Evolutionary conservation across 257 asterid species (phyloP).

Genomic region (Petunia secreta): DNA sequence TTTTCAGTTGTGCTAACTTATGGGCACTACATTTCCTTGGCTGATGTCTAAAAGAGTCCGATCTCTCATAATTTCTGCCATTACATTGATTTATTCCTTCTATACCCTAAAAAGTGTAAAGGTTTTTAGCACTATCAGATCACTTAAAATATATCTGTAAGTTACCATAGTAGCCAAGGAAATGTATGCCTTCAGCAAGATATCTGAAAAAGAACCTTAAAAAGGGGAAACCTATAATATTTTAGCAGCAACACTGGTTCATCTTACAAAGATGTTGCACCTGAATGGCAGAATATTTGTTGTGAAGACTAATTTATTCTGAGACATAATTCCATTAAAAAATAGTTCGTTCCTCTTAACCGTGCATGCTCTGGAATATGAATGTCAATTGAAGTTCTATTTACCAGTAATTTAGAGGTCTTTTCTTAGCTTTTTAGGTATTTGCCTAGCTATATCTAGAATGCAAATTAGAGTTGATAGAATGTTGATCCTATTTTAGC

Average conservation of each 20-base stretch:
- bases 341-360: constrained; percentile 45
- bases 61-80: background rate
- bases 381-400: background rate
- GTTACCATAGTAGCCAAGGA: background rate
- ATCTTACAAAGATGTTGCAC: background rate
- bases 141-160: too few species aligned
- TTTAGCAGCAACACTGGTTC: background rate
- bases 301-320: background rate
- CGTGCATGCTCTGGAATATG: background rate
- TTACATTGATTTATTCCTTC: background rate
- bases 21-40: background rate
- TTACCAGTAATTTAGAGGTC: too few species aligned
- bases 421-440: too few species aligned
- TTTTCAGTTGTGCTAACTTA: background rate
- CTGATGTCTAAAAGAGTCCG: background rate
- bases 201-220: background rate
- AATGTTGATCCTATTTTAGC: background rate
- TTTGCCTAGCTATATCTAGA: too few species aligned
- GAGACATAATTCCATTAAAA: constrained; percentile 45
- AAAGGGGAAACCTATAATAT: background rate
- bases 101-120: background rate
- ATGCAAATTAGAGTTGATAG: background rate
- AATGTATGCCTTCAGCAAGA: background rate
- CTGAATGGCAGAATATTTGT: constrained; percentile 2
- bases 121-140: too few species aligned